phyloP scores from a whole-genome alignment of 257 asterid genomes.

The Agastache rugosa region DNA sequence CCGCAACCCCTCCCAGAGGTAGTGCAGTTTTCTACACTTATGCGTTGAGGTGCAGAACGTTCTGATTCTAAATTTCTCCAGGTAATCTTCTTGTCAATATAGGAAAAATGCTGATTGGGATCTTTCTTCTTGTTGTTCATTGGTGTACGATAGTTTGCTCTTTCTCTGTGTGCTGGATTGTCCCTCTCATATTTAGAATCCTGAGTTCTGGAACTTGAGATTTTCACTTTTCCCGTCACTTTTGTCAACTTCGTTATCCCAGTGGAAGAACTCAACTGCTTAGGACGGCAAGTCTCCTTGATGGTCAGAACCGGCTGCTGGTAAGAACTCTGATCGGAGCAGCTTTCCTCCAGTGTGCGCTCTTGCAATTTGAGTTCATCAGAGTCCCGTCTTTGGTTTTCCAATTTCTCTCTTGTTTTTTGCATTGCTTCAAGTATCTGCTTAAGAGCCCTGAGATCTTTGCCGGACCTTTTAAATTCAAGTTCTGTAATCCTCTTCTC shows the following conservation, averaged over 20 bases:
- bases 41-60: conserved; percentile 33
- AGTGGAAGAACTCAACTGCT: conserved; percentile 46
- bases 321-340: conserved; percentile 34
- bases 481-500: conserved; percentile 76
- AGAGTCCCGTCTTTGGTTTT: conserved; percentile 44
- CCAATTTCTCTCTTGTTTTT: conserved; percentile 60
- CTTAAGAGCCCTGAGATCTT: conserved; percentile 91
- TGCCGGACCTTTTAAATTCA: conserved; percentile 73
- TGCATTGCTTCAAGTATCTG: conserved; percentile 89
- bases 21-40: conserved; percentile 43
- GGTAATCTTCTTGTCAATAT: conserved; percentile 41
- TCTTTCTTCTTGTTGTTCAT: conserved; percentile 42
- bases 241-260: conserved; percentile 43
- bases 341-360: conserved; percentile 26
- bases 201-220: conserved; percentile 39
- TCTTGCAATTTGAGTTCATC: conserved; percentile 44
- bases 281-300: conserved; percentile 42
- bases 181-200: conserved; percentile 39
- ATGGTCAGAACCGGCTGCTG: conserved; percentile 36
- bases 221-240: conserved; percentile 34
- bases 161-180: conserved; percentile 34
- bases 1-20: conserved; percentile 46
- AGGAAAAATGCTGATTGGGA: conserved; percentile 26
- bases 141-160: conserved; percentile 45
- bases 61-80: conserved; percentile 35